A percentile compares a stretch with the other conserved stretches of the same genome.
Evolutionary conservation across 805 yeast genomes (phyloP).

Genomic region (Saccharomycopsis sp.): DNA sequence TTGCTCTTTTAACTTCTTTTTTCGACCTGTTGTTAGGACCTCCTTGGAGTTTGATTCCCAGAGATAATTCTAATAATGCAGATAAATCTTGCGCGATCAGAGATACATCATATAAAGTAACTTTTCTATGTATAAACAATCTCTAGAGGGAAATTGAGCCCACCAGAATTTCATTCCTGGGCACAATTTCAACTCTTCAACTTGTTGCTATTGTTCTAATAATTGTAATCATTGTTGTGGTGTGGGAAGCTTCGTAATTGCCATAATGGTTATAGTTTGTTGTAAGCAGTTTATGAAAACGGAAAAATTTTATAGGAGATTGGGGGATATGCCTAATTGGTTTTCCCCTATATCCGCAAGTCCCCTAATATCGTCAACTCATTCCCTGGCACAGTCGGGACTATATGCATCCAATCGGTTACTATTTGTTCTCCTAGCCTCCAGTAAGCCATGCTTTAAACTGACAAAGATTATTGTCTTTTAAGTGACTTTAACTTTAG

Average conservation of each 20-base stretch:
- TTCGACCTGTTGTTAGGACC: neutral
- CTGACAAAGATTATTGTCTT: too few species aligned
- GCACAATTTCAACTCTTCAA: neutral
- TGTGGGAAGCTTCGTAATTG: too few species aligned
- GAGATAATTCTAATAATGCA: neutral
- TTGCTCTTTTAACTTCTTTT: neutral
- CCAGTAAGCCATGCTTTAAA: too few species aligned
- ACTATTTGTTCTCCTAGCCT: too few species aligned
- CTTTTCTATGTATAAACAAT: neutral
- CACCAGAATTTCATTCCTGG: neutral
- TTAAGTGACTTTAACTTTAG: neutral
- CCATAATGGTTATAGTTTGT: too few species aligned
- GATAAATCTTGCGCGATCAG: neutral
- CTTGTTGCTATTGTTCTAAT: neutral
- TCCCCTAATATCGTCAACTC: neutral
- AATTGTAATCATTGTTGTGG: too few species aligned
- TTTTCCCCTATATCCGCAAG: neutral
- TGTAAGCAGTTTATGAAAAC: neutral
- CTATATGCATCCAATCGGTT: too few species aligned
- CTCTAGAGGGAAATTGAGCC: neutral
- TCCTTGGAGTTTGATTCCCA: neutral
- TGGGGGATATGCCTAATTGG: neutral
- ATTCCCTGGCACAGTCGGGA: too few species aligned
- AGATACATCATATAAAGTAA: neutral
- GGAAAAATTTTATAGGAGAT: neutral